A percentile compares a stretch with the other conserved stretches of the same genome.
These are phyloP conservation scores for Piromyces sp. DNA, from an alignment of 192 early-diverging fungal genomes.

Conservation along the genomic window DNA sequence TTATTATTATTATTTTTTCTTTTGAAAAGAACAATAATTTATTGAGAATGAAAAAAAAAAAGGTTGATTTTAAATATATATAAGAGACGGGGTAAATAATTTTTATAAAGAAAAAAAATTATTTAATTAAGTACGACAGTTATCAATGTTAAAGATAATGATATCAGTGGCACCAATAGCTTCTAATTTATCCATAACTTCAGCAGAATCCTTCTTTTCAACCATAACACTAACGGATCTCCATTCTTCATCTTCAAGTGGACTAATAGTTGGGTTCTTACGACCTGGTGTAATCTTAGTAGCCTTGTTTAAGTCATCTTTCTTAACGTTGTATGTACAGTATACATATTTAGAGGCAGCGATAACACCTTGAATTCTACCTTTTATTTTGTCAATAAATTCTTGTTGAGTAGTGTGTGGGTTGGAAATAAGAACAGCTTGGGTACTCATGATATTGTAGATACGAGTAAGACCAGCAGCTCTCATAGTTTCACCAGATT, in stretches of 20 bases:
- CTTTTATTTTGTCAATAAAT: constrained; percentile 56
- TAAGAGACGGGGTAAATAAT: too few species aligned
- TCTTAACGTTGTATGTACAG: constrained; percentile 76
- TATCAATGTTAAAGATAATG: constrained; percentile 59
- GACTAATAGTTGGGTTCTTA: constrained; percentile 75
- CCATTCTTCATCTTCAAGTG: constrained; percentile 73
- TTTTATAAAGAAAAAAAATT: too few species aligned
- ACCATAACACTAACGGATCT: constrained; percentile 86
- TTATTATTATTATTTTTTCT: too few species aligned
- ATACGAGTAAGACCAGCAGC: constrained; percentile 91
- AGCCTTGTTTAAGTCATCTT: constrained; percentile 42
- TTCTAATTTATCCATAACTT: constrained; percentile 80
- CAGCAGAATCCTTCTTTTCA: constrained; percentile 48
- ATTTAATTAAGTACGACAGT: constrained; percentile 47
- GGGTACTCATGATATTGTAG: constrained; percentile 56
- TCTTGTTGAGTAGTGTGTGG: constrained; percentile 45
- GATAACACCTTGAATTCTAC: constrained; percentile 80
- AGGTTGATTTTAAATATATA: too few species aligned
- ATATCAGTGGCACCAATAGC: constrained; percentile 81
- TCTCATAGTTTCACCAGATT: constrained; percentile 98
- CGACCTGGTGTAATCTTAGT: constrained; percentile 72
- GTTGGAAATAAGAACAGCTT: constrained; percentile 83
- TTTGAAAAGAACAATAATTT: too few species aligned
- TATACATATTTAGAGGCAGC: constrained; percentile 74
- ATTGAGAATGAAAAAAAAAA: too few species aligned